Evolutionary conservation across 192 early-diverging fungal species (phyloP), one percentile per base, ranked within the genome.

Genomic region (Coemansia sp.): DNA sequence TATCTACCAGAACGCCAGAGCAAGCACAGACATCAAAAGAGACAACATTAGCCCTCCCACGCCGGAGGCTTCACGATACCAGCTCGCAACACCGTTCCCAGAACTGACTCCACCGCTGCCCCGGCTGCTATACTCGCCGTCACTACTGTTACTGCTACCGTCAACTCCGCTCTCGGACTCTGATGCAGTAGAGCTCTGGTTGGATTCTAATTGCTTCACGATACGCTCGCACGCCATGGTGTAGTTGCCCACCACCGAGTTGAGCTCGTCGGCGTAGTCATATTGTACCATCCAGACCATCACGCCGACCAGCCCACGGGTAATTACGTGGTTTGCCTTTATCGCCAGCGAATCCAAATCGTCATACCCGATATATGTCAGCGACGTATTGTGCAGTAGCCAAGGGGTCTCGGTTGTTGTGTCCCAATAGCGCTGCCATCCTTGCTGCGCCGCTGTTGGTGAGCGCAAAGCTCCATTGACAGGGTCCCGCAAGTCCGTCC

Each of bases 251-350:
- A 85, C 34, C 19, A 91, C 67, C 29, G 74, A 51, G 9, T 63
- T 53, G 17, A 92, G 69, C 69, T 90, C 90, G 58, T 75, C 76
- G 32, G 84, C 81, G 51, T 65, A 82, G 53, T 92, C 90, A 68
- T 90, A 85, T 64, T 86, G 82, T 37, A 90, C 73, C 63, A 87
- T 89, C 89, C 90, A 92, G 17, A 90, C 76, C 89, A 90, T 90
- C 17, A 86, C 78, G n/a, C 91, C 91, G 19, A 67, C 89, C 23
- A 93, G 72, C 5, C 80, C 80, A 6, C 38, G 65, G 37, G 37
- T 68, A 39, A 88, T 82, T 8, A 83, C 71, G 55, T 83, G 75
- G 61, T 86, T 71, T 0, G 86, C 80, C 72, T 92, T 91, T 39
- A 85, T 68, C n/a, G 70, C 66, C 34, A 93, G 65, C 15, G 90